A percentile compares a stretch with the other conserved stretches of the same genome.
phyloP scores from a whole-genome alignment of 768 basidiomycete species.

The Serendipita sp. region DNA sequence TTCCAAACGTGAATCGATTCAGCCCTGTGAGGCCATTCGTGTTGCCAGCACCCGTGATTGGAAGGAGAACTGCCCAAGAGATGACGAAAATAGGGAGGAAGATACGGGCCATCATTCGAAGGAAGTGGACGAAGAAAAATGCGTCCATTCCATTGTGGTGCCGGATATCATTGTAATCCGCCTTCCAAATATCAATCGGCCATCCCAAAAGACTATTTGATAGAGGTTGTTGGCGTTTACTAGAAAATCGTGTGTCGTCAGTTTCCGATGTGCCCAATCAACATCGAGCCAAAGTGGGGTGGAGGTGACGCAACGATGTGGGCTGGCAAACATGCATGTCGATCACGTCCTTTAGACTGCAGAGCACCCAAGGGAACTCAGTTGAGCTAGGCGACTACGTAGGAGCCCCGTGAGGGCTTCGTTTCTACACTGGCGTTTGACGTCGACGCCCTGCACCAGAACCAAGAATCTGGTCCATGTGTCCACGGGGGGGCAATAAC shows the following conservation, averaged over 20 bases:
- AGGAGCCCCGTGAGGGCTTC: no score
- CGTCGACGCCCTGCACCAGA: background rate
- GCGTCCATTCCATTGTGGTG: slow-evolving; percentile 72
- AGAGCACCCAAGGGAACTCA: no score
- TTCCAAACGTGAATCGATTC: slow-evolving; percentile 67
- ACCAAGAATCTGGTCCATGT: background rate
- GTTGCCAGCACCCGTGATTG: slow-evolving; percentile 35
- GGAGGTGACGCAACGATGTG: background rate
- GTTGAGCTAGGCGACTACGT: no score
- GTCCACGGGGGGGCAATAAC: slow-evolving; percentile 1
- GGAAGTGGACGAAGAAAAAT: slow-evolving; percentile 71
- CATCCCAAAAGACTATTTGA: slow-evolving; percentile 38
- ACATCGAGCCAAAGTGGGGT: no score
- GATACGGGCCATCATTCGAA: slow-evolving; percentile 63
- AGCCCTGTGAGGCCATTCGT: slow-evolving; percentile 42
- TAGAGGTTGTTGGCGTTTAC: slow-evolving; percentile 45
- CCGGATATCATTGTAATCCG: slow-evolving; percentile 47
- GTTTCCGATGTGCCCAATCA: slow-evolving; percentile 9
- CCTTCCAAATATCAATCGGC: slow-evolving; percentile 46
- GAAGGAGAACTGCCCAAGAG: slow-evolving; percentile 76
- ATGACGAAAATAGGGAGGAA: slow-evolving; percentile 85
- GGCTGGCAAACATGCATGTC: background rate
- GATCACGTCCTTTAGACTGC: background rate
- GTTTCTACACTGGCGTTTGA: no score
- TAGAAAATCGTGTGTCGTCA: slow-evolving; percentile 15